A percentile compares a stretch with the other conserved stretches of the same genome.
Evolutionary conservation across 192 early-diverging fungal species (phyloP).

Genomic region (Coemansia asiatica): DNA sequence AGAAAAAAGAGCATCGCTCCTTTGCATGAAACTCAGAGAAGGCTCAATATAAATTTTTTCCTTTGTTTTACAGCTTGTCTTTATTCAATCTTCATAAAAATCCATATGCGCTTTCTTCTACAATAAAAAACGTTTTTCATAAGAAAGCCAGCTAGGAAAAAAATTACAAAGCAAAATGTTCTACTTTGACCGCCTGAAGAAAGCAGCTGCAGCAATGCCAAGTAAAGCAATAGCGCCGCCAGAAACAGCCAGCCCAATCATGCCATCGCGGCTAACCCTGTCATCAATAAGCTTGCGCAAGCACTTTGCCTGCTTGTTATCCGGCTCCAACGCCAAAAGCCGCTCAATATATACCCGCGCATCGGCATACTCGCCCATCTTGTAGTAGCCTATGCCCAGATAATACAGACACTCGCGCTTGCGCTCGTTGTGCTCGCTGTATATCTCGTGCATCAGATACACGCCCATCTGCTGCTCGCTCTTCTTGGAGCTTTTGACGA

Average conservation of each 20-base stretch:
- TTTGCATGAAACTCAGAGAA: too few relatives aligned
- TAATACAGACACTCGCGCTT: conserved; percentile 95
- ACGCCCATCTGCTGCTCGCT: conserved; percentile 77
- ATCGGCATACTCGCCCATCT: conserved; percentile 81
- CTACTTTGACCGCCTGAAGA: conserved; percentile 49
- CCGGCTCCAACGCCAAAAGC: conserved; percentile 80
- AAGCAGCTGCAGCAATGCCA: conserved; percentile 56
- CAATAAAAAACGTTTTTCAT: too few relatives aligned
- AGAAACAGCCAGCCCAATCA: conserved; percentile 86
- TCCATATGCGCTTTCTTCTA: too few relatives aligned
- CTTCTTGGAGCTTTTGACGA: conserved; percentile 69
- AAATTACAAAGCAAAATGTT: background rate
- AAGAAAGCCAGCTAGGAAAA: too few relatives aligned
- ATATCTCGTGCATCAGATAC: conserved; percentile 79
- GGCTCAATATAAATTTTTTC: conserved; percentile 2
- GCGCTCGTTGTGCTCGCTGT: conserved; percentile 75
- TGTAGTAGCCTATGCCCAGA: conserved; percentile 87
- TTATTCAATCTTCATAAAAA: too few relatives aligned
- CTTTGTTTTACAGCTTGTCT: too few relatives aligned
- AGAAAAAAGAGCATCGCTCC: background rate
- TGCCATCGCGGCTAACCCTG: conserved; percentile 79
- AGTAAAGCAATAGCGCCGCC: conserved; percentile 73
- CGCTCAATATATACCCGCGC: conserved; percentile 79
- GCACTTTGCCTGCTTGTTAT: conserved; percentile 75
- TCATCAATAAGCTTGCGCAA: conserved; percentile 79